Evolutionary conservation across 495 filamentous ascomycete species (phyloP).

Genomic region (Bacidia gigantensis): DNA sequence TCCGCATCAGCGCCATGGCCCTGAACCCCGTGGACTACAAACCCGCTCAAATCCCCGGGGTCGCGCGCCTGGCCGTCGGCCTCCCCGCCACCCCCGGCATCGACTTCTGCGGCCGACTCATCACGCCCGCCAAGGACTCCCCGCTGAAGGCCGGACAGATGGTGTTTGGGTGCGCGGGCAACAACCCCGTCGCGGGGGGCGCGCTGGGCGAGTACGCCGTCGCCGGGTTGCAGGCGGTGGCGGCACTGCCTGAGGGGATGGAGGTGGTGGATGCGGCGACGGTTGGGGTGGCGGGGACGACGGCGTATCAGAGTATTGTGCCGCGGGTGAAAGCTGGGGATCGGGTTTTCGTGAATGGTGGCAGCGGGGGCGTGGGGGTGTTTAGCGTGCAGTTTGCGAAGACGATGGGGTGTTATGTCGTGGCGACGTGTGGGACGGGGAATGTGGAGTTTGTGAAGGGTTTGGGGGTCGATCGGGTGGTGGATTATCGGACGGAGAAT

Average conservation of each 20-base stretch:
- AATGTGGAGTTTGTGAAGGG: constrained; percentile 43
- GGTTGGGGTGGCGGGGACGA: constrained; percentile 42
- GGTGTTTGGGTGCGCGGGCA: constrained; percentile 38
- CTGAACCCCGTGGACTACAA: constrained; percentile 66
- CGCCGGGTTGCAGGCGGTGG: constrained; percentile 13
- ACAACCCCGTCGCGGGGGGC: constrained; percentile 31
- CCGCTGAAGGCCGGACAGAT: constrained; percentile 35
- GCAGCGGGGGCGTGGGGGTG: constrained; percentile 47
- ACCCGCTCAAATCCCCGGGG: constrained; percentile 36
- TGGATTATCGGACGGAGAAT: constrained; percentile 50
- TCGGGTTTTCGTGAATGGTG: constrained; percentile 55
- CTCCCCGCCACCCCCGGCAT: constrained; percentile 43
- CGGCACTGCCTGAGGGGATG: constrained; percentile 37
- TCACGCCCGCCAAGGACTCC: constrained; percentile 14
- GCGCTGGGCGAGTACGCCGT: constrained; percentile 40
- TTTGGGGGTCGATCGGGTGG: constrained; percentile 53
- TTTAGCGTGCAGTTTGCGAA: constrained; percentile 57
- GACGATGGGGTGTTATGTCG: constrained; percentile 47
- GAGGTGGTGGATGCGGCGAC: constrained; percentile 34
- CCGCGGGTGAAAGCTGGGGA: constrained; percentile 39
- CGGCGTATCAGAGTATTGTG: constrained; percentile 45
- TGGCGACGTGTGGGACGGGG: constrained; percentile 40
- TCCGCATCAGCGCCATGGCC: constrained; percentile 38
- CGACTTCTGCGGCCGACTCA: constrained; percentile 50
- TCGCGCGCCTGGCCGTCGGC: constrained; percentile 29